Base-by-base conservation (phyloP, 176 grass and related monocot species). In the Ananas comosus region DNA sequence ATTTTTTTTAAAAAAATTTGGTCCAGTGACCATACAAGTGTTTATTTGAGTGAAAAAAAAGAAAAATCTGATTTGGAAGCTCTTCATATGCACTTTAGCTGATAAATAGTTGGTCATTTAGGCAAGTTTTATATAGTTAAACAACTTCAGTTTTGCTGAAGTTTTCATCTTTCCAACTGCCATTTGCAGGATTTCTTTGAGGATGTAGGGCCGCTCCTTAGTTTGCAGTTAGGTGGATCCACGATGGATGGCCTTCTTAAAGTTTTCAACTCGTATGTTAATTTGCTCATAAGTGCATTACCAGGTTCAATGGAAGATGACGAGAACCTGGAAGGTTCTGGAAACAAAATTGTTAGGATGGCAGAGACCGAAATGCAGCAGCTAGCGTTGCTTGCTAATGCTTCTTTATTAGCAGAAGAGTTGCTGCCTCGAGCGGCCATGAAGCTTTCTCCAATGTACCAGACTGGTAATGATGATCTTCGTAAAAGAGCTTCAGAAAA, bases 121-220 rank as follows among this genome's bases (percentile, higher is more conserved):
- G 33, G 33, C 5, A 6, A 42, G 33, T 42, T 5, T 42, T 42
- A 42, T 42, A 7, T 42, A 7, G 33, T 42, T 42, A 42, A 42
- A 42, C 33, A 42, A 7, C 33, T 42, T 42, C 33, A 42, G 6
- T 42, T 6, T 42, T 42, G 5, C 33, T 9, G 56, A 61, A 18
- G 17, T 19, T 61, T 61, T 61, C 56, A 7, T 21, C 16, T 53
- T 78, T 18, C 12, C 21, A 50, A 13, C 1, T 70, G 50, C 19
- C 63, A 82, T 65, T 83, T 83, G 65, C 85, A 96, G 92, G 92
- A 96, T 71, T 96, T 91, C 73, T 96, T 96, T 54, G 92, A 96
- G 79, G 88, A 96, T 67, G 86, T 96, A 2, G 88, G 85, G 1
- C 92, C 92, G 68, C 83, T 96, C 24, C 88, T 96, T 68, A 89